These are phyloP conservation scores for Detonula confervacea DNA, from an alignment of 352 stramenopile species.

Conservation along the genomic window DNA sequence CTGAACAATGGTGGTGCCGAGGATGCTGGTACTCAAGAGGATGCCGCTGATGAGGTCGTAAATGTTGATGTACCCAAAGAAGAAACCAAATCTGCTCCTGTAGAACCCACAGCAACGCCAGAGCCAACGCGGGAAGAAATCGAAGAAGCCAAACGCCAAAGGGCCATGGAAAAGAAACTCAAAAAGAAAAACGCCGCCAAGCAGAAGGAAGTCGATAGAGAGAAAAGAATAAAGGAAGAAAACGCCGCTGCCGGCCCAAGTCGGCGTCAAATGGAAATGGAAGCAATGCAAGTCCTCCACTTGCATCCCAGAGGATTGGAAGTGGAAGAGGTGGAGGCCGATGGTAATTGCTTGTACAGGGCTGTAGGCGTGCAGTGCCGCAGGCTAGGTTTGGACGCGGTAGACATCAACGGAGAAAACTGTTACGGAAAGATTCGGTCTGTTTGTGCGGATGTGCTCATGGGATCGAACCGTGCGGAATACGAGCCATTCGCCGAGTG, in stretches of 20 bases:
- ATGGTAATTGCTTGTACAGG: constrained; percentile 98
- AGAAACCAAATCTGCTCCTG: constrained; percentile 22
- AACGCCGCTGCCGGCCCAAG: constrained; percentile 63
- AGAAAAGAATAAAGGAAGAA: constrained; percentile 54
- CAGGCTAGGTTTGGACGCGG: constrained; percentile 76
- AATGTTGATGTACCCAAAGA: constrained; percentile 5
- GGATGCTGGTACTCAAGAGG: background rate
- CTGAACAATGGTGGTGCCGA: constrained; percentile 16
- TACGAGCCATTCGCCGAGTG: constrained; percentile 88
- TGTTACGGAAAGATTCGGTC: constrained; percentile 51
- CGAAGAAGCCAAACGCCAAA: constrained; percentile 63
- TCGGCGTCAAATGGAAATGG: constrained; percentile 68
- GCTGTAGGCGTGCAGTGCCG: constrained; percentile 89
- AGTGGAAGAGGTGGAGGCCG: constrained; percentile 94
- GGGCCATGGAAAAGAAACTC: constrained; percentile 68
- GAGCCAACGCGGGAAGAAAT: constrained; percentile 54
- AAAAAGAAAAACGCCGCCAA: constrained; percentile 54
- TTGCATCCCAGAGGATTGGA: constrained; percentile 58
- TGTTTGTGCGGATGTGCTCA: constrained; percentile 66
- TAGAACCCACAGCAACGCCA: constrained; percentile 20
- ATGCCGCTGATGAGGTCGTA: background rate
- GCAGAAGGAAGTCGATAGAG: constrained; percentile 59
- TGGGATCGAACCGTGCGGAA: constrained; percentile 87
- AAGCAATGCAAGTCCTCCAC: constrained; percentile 59
- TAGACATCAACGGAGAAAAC: constrained; percentile 17